phyloP scores from a whole-genome alignment of 306 rosid genomes.

The Acacia melanoxylon region DNA sequence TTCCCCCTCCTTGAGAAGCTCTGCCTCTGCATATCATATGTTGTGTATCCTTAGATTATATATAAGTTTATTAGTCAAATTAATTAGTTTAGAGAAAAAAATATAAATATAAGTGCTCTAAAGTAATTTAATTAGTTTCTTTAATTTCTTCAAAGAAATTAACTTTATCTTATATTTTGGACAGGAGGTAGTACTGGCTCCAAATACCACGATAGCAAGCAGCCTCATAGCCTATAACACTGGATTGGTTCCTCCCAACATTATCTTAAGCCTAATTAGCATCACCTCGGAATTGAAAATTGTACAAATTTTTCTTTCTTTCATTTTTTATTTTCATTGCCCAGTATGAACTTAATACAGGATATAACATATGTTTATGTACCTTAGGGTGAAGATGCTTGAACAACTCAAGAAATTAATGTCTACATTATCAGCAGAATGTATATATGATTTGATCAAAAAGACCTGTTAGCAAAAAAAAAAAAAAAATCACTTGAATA shows the following conservation, averaged over 20 bases:
- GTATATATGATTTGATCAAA: slow-evolving; percentile 85
- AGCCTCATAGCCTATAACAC: slow-evolving; percentile 86
- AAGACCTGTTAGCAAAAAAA: slow-evolving; percentile 67
- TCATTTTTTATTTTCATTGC: background rate
- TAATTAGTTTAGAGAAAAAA: too few species aligned
- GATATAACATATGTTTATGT: slow-evolving; percentile 29
- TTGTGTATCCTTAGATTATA: too few species aligned
- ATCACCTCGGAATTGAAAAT: slow-evolving; percentile 60
- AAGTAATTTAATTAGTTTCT: too few species aligned
- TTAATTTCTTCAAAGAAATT: too few species aligned
- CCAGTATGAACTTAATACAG: slow-evolving; percentile 29
- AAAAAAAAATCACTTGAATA: slow-evolving; percentile 13
- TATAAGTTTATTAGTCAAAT: too few species aligned
- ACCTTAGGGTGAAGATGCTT: slow-evolving; percentile 97
- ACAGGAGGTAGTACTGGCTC: slow-evolving; percentile 52
- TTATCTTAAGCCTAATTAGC: slow-evolving; percentile 70
- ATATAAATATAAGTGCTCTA: too few species aligned
- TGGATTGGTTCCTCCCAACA: slow-evolving; percentile 81
- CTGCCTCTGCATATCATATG: too few species aligned
- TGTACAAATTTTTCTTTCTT: background rate
- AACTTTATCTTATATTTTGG: too few species aligned
- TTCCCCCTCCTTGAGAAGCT: too few species aligned
- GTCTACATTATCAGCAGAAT: slow-evolving; percentile 91
- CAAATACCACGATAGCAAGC: slow-evolving; percentile 94
- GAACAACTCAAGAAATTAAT: slow-evolving; percentile 72